Base-by-base conservation (phyloP, 2,329 filamentous ascomycete genomes). In the Fusarium hostae region DNA sequence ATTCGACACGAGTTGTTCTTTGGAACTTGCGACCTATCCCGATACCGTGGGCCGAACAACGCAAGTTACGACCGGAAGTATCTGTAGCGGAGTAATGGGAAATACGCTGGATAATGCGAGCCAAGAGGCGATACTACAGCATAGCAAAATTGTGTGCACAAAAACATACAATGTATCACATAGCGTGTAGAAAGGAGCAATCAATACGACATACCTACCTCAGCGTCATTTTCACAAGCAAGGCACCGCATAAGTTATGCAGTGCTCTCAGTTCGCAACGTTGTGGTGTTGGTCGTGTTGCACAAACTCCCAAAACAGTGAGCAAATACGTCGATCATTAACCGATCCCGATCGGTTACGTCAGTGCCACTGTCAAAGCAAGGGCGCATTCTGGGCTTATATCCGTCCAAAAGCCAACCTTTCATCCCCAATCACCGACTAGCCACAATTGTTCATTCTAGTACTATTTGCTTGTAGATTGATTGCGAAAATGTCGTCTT, bases 71-170 rank as follows among this genome's bases (percentile, higher is more conserved):
- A 41, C 28, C 2, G 58, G 50, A 2, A 64, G 54, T 11, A 26
- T 51, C 5, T 26, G 16, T 9, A 37, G 32, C 2, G 18, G 32
- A n/a, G 28, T 16, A 0, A 43, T 44, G 7, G 39, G 54, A 13
- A 44, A 10, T 3, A 15, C 26, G 1, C 10, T 47, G 22, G 66
- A 60, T 2, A 59, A 72, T 30, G n/a, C 22, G 7, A 72, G 70
- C 4, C 58, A 72, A 1, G 70, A 72, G 9, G 54, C 50, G 2
- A 70, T 72, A 24, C 15, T 72, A 9, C 51, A 71, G 4, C 50
- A 52, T 10, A 43, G 34, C 0, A 61, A 63, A 7, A 72, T 69
- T 44, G 56, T 56, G 3, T 72, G 54, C 16, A 66, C 47, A 13
- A 72, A 57, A 20, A 69, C 64, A 7, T 66, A 66, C 18, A 45